Conservation (phyloP, 2,329 filamentous ascomycete species). For the Phialemonium atrogriseum region DNA sequence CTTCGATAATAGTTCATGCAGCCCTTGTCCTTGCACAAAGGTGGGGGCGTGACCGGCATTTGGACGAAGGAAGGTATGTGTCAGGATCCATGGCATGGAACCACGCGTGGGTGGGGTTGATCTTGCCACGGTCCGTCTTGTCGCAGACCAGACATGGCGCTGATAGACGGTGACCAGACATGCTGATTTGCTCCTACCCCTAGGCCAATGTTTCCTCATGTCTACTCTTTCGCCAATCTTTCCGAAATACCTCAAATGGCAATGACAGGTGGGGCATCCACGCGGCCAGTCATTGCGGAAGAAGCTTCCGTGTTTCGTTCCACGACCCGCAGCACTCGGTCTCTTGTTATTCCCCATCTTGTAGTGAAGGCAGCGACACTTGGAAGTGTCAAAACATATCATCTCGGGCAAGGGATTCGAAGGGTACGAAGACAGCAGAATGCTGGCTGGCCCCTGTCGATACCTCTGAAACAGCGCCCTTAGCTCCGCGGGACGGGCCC, state of each 20-base stretch:
- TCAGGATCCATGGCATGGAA: slow-evolving; percentile 13
- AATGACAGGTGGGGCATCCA: too few species aligned
- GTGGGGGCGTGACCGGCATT: slow-evolving; percentile 8
- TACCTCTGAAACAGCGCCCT: slow-evolving; percentile 11
- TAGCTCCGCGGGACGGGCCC: slow-evolving; percentile 10
- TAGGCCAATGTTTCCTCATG: slow-evolving; percentile 5
- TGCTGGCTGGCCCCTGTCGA: slow-evolving; percentile 11
- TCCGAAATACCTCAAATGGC: too few species aligned
- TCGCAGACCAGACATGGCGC: slow-evolving; percentile 9
- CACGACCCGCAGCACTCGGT: not conserved
- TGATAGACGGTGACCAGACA: slow-evolving; percentile 10
- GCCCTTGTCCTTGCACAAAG: slow-evolving; percentile 9
- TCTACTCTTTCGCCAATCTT: too few species aligned
- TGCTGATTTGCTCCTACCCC: not conserved
- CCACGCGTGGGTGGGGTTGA: slow-evolving; percentile 11
- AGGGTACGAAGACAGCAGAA: slow-evolving; percentile 7
- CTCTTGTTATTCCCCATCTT: slow-evolving; percentile 6
- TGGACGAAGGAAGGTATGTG: not conserved
- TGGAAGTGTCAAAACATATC: slow-evolving; percentile 9
- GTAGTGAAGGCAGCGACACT: slow-evolving; percentile 10
- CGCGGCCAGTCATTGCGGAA: too few species aligned
- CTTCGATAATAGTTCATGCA: slow-evolving; percentile 10
- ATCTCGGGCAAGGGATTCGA: slow-evolving; percentile 12
- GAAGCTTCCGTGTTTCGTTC: too few species aligned
- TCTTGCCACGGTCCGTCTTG: slow-evolving; percentile 4